Percentiles rank a stretch among this genome's conserved stretches.
phyloP scores from a whole-genome alignment of 495 filamentous ascomycete genomes.

The Penicillium pulvis region DNA sequence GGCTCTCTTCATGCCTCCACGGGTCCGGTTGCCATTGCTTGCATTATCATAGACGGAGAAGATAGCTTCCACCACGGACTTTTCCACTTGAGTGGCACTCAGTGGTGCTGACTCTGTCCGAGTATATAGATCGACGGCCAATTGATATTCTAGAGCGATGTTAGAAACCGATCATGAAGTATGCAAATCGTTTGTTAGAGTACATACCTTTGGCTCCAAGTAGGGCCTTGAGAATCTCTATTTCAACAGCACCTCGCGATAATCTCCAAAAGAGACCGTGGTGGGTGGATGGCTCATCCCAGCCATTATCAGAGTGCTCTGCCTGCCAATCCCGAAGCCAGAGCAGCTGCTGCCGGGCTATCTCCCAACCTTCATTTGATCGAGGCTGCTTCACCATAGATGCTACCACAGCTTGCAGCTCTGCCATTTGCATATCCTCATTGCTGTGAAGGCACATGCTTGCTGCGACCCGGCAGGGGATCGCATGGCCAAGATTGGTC shows the following conservation, averaged over 20 bases:
- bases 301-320: constrained; percentile 36
- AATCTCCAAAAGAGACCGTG: constrained; percentile 73
- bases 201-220: constrained; percentile 66
- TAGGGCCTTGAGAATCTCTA: constrained; percentile 73
- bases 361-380: constrained; percentile 69
- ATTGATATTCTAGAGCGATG: constrained; percentile 57
- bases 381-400: constrained; percentile 51
- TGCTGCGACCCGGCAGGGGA: constrained; percentile 56
- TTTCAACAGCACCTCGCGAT: constrained; percentile 64
- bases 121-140: constrained; percentile 71
- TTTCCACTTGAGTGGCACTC: constrained; percentile 54
- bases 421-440: constrained; percentile 64
- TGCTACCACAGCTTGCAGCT: constrained; percentile 64
- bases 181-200: background rate
- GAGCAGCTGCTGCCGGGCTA: constrained; percentile 64
- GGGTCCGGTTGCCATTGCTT: constrained; percentile 81
- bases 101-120: constrained; percentile 51
- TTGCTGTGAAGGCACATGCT: constrained; percentile 45
- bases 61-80: constrained; percentile 65
- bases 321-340: constrained; percentile 84
- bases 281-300: constrained; percentile 29
- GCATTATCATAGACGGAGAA: constrained; percentile 85
- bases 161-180: constrained; percentile 17
- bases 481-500: constrained; percentile 57
- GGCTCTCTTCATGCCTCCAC: constrained; percentile 82